phyloP scores from a whole-genome alignment of 345 rosid genomes.

The Gossypium longicalyx region DNA sequence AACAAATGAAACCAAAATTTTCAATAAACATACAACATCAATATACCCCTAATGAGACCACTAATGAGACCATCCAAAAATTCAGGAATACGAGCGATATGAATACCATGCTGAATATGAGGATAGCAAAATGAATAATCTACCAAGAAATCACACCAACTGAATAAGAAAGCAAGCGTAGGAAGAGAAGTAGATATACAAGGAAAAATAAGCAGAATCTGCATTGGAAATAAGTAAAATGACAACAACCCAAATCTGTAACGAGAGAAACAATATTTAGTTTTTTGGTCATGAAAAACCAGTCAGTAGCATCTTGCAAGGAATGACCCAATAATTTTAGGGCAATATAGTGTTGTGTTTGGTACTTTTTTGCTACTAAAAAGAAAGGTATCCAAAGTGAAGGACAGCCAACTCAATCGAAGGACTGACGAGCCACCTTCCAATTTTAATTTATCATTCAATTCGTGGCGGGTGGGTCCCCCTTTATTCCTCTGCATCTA shows the following conservation, averaged over 20 bases:
- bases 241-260: too few relatives aligned
- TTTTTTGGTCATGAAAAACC: too few relatives aligned
- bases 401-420: background rate
- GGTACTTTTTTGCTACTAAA: too few relatives aligned
- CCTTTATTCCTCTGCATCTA: background rate
- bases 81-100: background rate
- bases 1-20: background rate
- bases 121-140: background rate
- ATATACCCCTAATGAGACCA: background rate
- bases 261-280: too few relatives aligned
- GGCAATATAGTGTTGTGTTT: too few relatives aligned
- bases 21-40: background rate
- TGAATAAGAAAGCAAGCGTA: background rate
- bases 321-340: too few relatives aligned
- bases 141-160: background rate
- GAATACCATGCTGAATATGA: background rate
- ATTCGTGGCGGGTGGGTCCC: background rate
- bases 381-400: too few relatives aligned
- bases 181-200: background rate
- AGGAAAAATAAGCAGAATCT: background rate
- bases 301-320: too few relatives aligned
- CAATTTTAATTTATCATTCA: background rate
- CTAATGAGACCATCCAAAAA: background rate
- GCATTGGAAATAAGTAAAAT: background rate
- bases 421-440: background rate